Base-by-base conservation (phyloP, 257 asterid species). In the Fraxinus quadrangulata region DNA sequence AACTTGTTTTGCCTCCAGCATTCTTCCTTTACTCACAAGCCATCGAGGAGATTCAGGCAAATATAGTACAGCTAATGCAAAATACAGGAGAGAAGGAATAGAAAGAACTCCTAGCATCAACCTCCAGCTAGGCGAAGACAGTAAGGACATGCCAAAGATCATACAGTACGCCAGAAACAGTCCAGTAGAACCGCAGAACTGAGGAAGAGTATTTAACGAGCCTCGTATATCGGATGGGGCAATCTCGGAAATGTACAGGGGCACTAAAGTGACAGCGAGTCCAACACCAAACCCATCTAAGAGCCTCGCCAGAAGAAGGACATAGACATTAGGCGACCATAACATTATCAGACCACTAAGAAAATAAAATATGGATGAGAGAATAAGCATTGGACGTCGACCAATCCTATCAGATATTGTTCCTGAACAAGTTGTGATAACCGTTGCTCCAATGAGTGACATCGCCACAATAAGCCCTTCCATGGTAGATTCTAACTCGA, bases 21-120 rank as follows among this genome's bases (percentile, higher is more conserved):
- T 79, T 67, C 78, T 79, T 73, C 82, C 82, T 73, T 79, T 79
- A 36, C 82, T 79, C 54, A 79, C 82, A 4, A 79, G 82, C 82
- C 82, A 79, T 51, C 82, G 74, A 79, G 82, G 82, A 66, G 82
- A 79, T 65, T 79, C 82, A 6, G 82, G 82, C 8, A 79, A 54
- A 79, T 72, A 79, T 17, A 73, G 73, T 9, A 79, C 61, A 8
- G 42, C 40, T 61, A 61, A 59, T 21, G 66, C 42, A 37, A 49
- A 74, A 70, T 80, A 75, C 39, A 75, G 34, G 34, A 75, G 34
- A 42, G 79, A 70, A 70, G 80, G 80, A 37, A 80, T 37, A 75
- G 76, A 80, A 75, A 47, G 73, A 70, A 69, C 77, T 70, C 80
- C 80, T n/a, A 80, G 28, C 83, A 79, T 73, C 67, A 79, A 10